A percentile compares a stretch with the other conserved stretches of the same genome.
Evolutionary conservation across 331 rosid genomes (phyloP).

Genomic region (Phaseolus coccineus): DNA sequence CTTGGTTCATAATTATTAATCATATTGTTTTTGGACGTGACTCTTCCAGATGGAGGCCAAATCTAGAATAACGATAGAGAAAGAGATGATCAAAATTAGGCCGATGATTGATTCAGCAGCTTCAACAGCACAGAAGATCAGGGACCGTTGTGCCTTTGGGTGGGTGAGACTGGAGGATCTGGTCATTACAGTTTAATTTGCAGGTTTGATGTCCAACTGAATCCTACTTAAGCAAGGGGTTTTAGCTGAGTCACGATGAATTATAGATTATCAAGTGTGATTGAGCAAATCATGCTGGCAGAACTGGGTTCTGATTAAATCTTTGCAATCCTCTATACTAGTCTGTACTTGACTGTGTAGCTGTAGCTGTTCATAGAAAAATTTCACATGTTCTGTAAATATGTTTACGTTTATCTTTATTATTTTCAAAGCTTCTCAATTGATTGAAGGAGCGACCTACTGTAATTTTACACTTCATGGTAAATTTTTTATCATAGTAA

Average conservation of each 20-base stretch:
- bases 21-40: constrained; percentile 4
- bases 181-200: constrained; percentile 54
- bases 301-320: not conserved
- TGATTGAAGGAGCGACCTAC: not conserved
- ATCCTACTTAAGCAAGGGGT: constrained; percentile 24
- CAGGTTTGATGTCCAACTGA: not conserved
- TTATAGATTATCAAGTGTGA: not conserved
- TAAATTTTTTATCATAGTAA: not conserved
- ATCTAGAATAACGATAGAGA: constrained; percentile 66
- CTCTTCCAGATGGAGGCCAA: constrained; percentile 62
- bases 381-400: constrained; percentile 17
- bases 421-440: not conserved
- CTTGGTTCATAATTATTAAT: constrained; percentile 24
- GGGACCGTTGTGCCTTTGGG: constrained; percentile 86
- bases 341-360: not conserved
- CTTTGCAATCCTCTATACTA: not conserved
- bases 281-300: not conserved
- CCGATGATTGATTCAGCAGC: constrained; percentile 69
- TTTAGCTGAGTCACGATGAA: not conserved
- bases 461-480: not conserved
- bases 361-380: not conserved
- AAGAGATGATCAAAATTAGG: constrained; percentile 69
- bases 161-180: constrained; percentile 81
- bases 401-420: not conserved
- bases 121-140: constrained; percentile 61